Percentiles rank a stretch among this genome's conserved stretches.
Evolutionary conservation across 2,329 filamentous ascomycete genomes (phyloP).

Genomic region (Penicillium griseofulvum): DNA sequence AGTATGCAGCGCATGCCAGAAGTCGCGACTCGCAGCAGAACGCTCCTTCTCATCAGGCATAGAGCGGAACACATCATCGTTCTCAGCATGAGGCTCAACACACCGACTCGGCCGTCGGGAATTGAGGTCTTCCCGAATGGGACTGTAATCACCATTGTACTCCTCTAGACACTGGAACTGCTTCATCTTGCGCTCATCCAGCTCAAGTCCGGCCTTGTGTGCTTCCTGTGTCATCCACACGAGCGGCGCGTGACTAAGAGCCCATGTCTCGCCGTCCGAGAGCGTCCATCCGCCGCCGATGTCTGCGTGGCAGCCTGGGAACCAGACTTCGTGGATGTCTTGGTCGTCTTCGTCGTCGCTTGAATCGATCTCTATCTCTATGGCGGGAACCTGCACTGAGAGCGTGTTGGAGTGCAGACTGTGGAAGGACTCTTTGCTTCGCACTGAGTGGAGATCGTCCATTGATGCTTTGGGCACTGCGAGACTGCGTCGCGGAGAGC

Average conservation of each 20-base stretch:
- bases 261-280: constrained; percentile 52
- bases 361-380: constrained; percentile 19
- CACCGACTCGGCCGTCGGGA: constrained; percentile 13
- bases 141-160: constrained; percentile 35
- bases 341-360: constrained; percentile 48
- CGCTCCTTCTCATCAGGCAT: constrained; percentile 22
- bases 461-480: constrained; percentile 30
- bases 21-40: constrained; percentile 40
- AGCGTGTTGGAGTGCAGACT: constrained; percentile 28
- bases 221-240: constrained; percentile 70
- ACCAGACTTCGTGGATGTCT: constrained; percentile 73
- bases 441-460: constrained; percentile 32
- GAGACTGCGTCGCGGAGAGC: constrained; percentile 25
- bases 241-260: constrained; percentile 66
- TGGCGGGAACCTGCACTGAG: constrained; percentile 30
- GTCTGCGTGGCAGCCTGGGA: constrained; percentile 74
- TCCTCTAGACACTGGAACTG: constrained; percentile 62
- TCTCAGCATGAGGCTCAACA: constrained; percentile 10
- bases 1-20: constrained; percentile 58
- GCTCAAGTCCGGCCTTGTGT: constrained; percentile 63
- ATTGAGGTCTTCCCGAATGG: constrained; percentile 29
- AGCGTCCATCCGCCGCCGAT: constrained; percentile 74
- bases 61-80: constrained; percentile 14
- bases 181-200: constrained; percentile 66
- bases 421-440: constrained; percentile 7